A percentile compares a stretch with the other conserved stretches of the same genome.
phyloP scores from a whole-genome alignment of 2,329 filamentous ascomycete genomes.

The Tolypocladium inflatum region DNA sequence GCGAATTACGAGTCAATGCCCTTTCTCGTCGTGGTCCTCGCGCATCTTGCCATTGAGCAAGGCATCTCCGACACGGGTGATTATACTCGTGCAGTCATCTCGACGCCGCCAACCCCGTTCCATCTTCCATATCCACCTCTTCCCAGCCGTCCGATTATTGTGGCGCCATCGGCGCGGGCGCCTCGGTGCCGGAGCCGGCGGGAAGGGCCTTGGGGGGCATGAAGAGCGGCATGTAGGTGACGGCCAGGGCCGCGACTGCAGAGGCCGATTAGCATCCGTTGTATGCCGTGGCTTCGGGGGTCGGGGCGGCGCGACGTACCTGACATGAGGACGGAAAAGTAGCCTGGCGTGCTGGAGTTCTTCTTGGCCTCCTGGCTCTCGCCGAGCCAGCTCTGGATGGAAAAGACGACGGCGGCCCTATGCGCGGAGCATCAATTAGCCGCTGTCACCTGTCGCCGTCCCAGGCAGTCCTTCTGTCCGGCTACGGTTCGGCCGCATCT shows the following conservation, averaged over 20 bases:
- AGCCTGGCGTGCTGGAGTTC: conserved; percentile 55
- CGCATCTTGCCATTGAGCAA: not conserved
- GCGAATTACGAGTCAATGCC: not conserved
- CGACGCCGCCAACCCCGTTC: not conserved
- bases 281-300: not conserved
- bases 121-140: not conserved
- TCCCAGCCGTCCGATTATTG: not conserved
- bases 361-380: conserved; percentile 61
- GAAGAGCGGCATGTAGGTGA: conserved; percentile 43
- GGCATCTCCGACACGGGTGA: not conserved
- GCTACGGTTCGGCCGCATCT: not conserved
- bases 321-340: conserved; percentile 71
- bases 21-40: not conserved
- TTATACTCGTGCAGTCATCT: not conserved
- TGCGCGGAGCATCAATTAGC: conserved; percentile 3
- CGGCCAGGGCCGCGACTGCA: conserved; percentile 49
- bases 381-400: conserved; percentile 67
- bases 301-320: conserved; percentile 36
- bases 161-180: conserved; percentile 12
- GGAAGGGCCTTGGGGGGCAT: conserved; percentile 25
- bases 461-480: not conserved
- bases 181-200: conserved; percentile 22
- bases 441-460: not conserved
- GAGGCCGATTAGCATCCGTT: conserved; percentile 5
- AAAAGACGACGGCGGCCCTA: conserved; percentile 65